Evolutionary conservation across 1,284 basidiomycete species (phyloP), one percentile per base, ranked within the genome.

Genomic region (Malassezia arunalokei): DNA sequence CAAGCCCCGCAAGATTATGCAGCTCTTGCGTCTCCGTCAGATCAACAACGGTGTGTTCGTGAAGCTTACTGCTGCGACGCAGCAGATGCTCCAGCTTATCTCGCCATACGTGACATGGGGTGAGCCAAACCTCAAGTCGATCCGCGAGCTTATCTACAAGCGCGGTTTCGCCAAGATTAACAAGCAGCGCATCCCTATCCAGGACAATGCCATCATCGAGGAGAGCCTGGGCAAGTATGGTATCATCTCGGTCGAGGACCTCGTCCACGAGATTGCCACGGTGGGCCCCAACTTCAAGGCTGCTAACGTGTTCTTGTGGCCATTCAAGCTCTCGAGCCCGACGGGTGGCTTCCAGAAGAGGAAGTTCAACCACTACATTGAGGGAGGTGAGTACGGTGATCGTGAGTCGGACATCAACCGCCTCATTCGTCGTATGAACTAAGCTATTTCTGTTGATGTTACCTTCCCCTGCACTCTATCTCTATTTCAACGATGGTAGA

Each of bases 21-120:
- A 98, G 77, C 84, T 99, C 62, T 86, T 99, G 74, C 89, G 92
- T 72, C 83, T 99, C 59, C 83, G 95, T 65, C 94, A 98, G 77
- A 98, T 99, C 81, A 98, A 98, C 85, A 96, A 94, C 75, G 94
- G 92, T 78, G 85, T 98, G 57, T 98, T 99, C 74, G 82, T 99
- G 75, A 91, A 91, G 77, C 88, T 89, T 57, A 98, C 89, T 73
- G 89, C 82, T 78, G 91, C 94, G 37, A 96, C 91, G 51, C 82
- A 87, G 71, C 88, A 96, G 76, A 96, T 96, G 94, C 85, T 98
- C 70, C 87, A 89, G 75, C 82, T 96, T 53, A 83, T 98, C 65
- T 88, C 92, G 77, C 92, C 94, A 50, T 98, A 95, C 77, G 80
- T 99, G 72, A 87, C 94, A 49, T 66, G 65, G 65, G 84, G 87